A percentile compares a stretch with the other conserved stretches of the same genome.
These are phyloP conservation scores for Pythium utonaiense DNA, from an alignment of 352 stramenopile species.

Conservation along the genomic window DNA sequence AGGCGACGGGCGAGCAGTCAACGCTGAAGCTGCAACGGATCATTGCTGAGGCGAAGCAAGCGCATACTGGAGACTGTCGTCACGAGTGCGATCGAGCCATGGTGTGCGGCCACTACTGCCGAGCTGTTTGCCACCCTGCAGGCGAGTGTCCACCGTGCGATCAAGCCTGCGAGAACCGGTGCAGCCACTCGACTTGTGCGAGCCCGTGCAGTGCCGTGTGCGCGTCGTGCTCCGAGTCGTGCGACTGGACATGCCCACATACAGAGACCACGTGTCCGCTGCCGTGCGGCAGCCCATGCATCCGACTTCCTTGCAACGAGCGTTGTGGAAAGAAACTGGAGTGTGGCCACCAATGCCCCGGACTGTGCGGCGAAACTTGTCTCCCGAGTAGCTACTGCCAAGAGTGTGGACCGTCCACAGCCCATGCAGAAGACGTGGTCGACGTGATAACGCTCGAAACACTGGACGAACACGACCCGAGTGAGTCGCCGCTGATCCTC, in stretches of 20 bases:
- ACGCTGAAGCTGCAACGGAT: conserved; percentile 17
- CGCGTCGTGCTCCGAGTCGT: conserved; percentile 66
- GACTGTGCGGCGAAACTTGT: conserved; percentile 75
- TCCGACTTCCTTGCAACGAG: conserved; percentile 36
- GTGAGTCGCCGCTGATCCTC: conserved; percentile 61
- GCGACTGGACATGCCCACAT: conserved; percentile 70
- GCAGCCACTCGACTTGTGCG: conserved; percentile 56
- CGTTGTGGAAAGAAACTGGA: conserved; percentile 39
- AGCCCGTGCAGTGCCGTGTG: conserved; percentile 46
- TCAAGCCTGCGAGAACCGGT: conserved; percentile 44
- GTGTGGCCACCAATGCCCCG: conserved; percentile 76
- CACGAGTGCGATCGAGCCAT: conserved; percentile 60
- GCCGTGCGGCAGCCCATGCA: conserved; percentile 56
- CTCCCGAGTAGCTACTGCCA: conserved; percentile 48
- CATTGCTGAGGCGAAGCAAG: conserved; percentile 36
- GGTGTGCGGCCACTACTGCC: conserved; percentile 63
- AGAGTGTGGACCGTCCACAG: conserved; percentile 35
- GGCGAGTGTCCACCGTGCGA: conserved; percentile 52
- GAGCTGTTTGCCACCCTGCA: conserved; percentile 46
- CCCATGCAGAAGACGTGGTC: conserved; percentile 37
- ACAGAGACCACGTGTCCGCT: conserved; percentile 38
- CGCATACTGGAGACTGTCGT: conserved; percentile 33
- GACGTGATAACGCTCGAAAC: conserved; percentile 62
- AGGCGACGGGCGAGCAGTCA: conserved; percentile 14
- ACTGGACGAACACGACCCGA: conserved; percentile 56